A percentile compares a stretch with the other conserved stretches of the same genome.
phyloP scores from a whole-genome alignment of 352 stramenopile species.

The Pythium biforme region DNA sequence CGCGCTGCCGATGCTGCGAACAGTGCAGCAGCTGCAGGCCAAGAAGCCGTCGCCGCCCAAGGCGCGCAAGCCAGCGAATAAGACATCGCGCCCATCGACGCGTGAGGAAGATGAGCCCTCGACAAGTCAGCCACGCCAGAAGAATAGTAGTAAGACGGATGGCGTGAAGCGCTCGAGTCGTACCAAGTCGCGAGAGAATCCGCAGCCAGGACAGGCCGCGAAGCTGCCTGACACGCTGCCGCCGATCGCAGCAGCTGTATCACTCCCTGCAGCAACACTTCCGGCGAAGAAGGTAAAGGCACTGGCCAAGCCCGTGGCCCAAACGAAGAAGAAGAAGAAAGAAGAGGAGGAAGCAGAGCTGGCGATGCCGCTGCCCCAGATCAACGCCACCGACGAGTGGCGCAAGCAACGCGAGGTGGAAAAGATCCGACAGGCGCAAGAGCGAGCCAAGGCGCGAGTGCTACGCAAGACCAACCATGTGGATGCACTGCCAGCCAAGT shows the following conservation, averaged over 20 bases:
- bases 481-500: slow-evolving; percentile 31
- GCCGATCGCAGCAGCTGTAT: background rate
- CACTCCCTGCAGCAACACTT: background rate
- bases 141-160: background rate
- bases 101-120: slow-evolving; percentile 14
- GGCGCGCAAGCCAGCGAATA: slow-evolving; percentile 3
- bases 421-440: slow-evolving; percentile 56
- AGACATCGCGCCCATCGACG: slow-evolving; percentile 5
- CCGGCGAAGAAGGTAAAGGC: slow-evolving; percentile 7
- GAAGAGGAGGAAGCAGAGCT: slow-evolving; percentile 11
- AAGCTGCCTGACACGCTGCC: slow-evolving; percentile 5
- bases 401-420: slow-evolving; percentile 34
- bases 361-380: slow-evolving; percentile 24
- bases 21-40: slow-evolving; percentile 13
- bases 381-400: slow-evolving; percentile 32
- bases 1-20: slow-evolving; percentile 27
- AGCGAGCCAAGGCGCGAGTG: slow-evolving; percentile 46
- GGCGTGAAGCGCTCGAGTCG: background rate
- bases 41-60: slow-evolving; percentile 2
- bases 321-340: slow-evolving; percentile 11
- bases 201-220: background rate
- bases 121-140: background rate
- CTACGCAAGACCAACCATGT: slow-evolving; percentile 45
- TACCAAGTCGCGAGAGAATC: slow-evolving; percentile 1
- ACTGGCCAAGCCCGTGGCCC: background rate